phyloP scores from a whole-genome alignment of 805 yeast species.

The Starmera amethionina region DNA sequence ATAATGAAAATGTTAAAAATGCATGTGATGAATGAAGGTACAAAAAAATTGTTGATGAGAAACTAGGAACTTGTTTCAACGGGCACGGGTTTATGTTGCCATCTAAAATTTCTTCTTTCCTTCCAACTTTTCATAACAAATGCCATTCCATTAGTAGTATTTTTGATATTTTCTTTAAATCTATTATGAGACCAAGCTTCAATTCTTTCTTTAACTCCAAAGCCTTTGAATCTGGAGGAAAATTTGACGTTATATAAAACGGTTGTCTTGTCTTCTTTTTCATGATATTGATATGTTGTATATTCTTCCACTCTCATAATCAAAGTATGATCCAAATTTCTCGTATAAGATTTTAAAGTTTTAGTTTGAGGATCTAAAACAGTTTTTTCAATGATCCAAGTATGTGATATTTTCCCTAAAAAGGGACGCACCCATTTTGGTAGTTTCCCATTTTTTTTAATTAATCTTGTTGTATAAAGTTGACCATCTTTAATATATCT shows the following conservation, averaged over 20 bases:
- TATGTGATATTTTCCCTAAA: constrained; percentile 55
- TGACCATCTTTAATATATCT: constrained; percentile 55
- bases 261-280: constrained; percentile 24
- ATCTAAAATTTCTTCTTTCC: constrained; percentile 14
- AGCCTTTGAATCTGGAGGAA: constrained; percentile 52
- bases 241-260: constrained; percentile 60
- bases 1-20: too few relatives aligned
- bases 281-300: constrained; percentile 40
- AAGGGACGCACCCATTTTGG: constrained; percentile 75
- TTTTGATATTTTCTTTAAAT: constrained; percentile 57
- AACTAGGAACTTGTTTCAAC: not conserved
- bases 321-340: constrained; percentile 76
- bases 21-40: too few relatives aligned
- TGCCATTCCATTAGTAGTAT: constrained; percentile 63
- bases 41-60: too few relatives aligned
- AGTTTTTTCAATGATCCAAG: constrained; percentile 77
- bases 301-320: constrained; percentile 74
- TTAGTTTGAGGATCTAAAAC: constrained; percentile 52
- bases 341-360: constrained; percentile 57
- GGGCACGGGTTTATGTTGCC: not conserved
- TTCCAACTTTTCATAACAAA: constrained; percentile 64
- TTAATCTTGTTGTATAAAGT: constrained; percentile 61
- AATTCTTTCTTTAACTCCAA: constrained; percentile 60
- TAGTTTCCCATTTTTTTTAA: constrained; percentile 69
- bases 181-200: constrained; percentile 73